Percentiles rank a stretch among this genome's conserved stretches.
These are phyloP conservation scores for Quercus phellos DNA, from an alignment of 331 rosid species.

Conservation along the genomic window DNA sequence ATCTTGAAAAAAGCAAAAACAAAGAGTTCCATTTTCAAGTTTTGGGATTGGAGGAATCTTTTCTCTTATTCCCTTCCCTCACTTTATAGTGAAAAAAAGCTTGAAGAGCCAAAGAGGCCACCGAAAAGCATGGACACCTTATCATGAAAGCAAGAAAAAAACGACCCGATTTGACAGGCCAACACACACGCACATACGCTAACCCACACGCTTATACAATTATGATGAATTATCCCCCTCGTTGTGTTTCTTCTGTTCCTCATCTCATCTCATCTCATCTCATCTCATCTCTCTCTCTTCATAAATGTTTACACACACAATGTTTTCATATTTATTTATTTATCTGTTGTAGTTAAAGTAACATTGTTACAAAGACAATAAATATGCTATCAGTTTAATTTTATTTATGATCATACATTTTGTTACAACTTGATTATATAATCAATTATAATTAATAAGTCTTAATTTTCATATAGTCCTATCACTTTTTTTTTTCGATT, in stretches of 20 bases:
- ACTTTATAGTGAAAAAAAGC: conserved; percentile 53
- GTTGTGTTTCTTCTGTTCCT: neutral
- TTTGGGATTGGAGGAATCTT: conserved; percentile 78
- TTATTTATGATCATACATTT: too few species aligned
- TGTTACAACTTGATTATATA: too few species aligned
- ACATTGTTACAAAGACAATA: too few species aligned
- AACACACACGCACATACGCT: conserved; percentile 55
- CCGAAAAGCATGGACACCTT: conserved; percentile 94
- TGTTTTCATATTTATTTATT: too few species aligned
- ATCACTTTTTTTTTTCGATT: too few species aligned
- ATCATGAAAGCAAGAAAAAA: conserved; percentile 89
- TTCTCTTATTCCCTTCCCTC: conserved; percentile 30
- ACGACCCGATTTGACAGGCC: conserved; percentile 82
- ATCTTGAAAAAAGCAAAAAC: conserved; percentile 44
- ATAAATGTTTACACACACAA: too few species aligned
- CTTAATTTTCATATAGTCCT: too few species aligned
- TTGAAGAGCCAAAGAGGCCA: conserved; percentile 62
- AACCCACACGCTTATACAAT: conserved; percentile 1
- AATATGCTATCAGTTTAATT: too few species aligned
- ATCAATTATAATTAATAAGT: too few species aligned
- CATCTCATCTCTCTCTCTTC: too few species aligned
- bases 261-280: too few species aligned
- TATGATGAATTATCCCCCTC: neutral
- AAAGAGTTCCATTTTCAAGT: conserved; percentile 59
- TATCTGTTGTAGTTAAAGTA: too few species aligned